phyloP scores from a whole-genome alignment of 768 basidiomycete species.

The Leucocoprinus birnbaumii region DNA sequence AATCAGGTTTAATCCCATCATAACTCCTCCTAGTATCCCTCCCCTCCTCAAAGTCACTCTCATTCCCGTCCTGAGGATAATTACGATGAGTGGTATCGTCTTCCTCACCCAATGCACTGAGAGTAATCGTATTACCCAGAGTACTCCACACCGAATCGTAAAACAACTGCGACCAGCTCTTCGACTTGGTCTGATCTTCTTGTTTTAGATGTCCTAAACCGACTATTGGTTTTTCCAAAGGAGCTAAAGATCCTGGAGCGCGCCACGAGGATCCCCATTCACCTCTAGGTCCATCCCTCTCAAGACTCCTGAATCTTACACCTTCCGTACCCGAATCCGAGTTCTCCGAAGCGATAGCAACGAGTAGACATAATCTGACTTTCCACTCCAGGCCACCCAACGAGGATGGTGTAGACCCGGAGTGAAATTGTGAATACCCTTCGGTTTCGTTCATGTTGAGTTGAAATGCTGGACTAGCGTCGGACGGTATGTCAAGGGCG shows the following conservation, averaged over 20 bases:
- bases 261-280: constrained; percentile 74
- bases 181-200: constrained; percentile 18
- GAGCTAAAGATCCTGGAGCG: constrained; percentile 55
- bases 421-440: constrained; percentile 9
- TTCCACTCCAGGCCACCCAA: constrained; percentile 89
- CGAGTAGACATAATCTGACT: constrained; percentile 82
- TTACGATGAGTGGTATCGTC: constrained; percentile 41
- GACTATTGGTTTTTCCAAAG: constrained; percentile 46
- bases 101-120: constrained; percentile 6
- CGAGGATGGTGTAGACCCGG: constrained; percentile 9
- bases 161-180: constrained; percentile 39
- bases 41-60: constrained; percentile 33
- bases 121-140: background rate
- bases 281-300: constrained; percentile 55
- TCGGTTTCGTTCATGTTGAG: constrained; percentile 44
- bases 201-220: constrained; percentile 16
- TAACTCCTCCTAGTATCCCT: constrained; percentile 31
- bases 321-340: constrained; percentile 46
- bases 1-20: constrained; percentile 46
- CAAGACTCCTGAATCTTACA: constrained; percentile 50
- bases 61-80: constrained; percentile 63
- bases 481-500: constrained; percentile 88
- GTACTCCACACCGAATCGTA: constrained; percentile 23
- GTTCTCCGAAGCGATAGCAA: constrained; percentile 57
- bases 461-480: constrained; percentile 85